Base-by-base conservation (phyloP, 768 basidiomycete genomes). In the Exidia glandulosa region DNA sequence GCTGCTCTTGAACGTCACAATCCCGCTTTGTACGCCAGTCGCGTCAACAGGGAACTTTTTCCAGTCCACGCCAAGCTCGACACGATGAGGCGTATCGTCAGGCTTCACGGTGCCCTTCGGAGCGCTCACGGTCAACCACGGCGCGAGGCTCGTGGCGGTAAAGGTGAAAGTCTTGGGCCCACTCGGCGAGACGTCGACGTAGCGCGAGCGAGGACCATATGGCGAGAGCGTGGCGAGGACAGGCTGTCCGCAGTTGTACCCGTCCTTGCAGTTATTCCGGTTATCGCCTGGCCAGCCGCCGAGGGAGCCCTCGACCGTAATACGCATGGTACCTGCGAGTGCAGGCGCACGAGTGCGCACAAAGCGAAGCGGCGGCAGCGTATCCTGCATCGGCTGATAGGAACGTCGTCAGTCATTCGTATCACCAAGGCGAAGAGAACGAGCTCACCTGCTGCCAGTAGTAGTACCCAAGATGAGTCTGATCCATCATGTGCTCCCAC, bases 281-380 rank as follows among this genome's bases (percentile, higher is more conserved):
- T 86, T 84, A 70, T 86, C 86, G 36, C 86, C 85, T 0, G 86
- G 86, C 84, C 84, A 88, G 41, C 83, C 81, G 19, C 82, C 85
- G 2, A 74, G 66, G 19, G 77, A 81, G 12, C 82, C 80, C 74
- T 88, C 86, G 1, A 81, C 78, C 2, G 77, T 76, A 58, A 86
- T 78, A 41, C 85, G 71, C 82, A 88, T 84, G 2, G 79, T 76
- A n/a, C 85, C 84, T 32, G 83, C 71, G 2, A 84, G 68, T 0
- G 79, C 81, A 60, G 81, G 77, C 66, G 85, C 85, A 60, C 75
- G 78, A 14, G 74, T 68, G 61, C 82, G 79, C 27, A 83, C 79
- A 41, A 78, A 72, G 55, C 76, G 78, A 52, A 83, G 70, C 33
- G 69, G 67, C 4, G 81, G 82, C 79, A 82, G 81, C 78, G 79